These are phyloP conservation scores for Botrytis byssoidea DNA, from an alignment of 2,329 filamentous ascomycete genomes.

Conservation along the genomic window DNA sequence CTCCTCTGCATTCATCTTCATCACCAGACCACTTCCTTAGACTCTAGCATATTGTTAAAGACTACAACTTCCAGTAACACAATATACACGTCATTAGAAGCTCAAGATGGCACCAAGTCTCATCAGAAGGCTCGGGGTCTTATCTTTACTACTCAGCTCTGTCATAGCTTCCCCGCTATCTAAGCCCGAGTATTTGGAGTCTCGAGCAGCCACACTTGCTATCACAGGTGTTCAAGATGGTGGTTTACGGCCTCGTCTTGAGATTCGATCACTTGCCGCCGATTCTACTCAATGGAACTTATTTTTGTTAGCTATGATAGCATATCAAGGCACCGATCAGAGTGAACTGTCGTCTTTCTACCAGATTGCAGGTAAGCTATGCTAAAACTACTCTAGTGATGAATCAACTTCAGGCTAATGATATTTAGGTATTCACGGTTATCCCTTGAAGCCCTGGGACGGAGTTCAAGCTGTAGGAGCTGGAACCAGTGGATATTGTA, in stretches of 20 bases:
- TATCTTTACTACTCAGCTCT: conserved; percentile 1
- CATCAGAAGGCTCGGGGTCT: neutral
- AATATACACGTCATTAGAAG: neutral
- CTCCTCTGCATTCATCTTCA: neutral
- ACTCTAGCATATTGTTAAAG: neutral
- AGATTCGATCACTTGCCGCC: conserved; percentile 64
- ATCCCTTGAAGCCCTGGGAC: conserved; percentile 39
- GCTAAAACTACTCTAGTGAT: neutral
- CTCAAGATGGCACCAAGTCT: neutral
- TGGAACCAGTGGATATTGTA: conserved; percentile 78
- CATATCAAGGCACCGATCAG: conserved; percentile 63
- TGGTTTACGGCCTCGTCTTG: conserved; percentile 49
- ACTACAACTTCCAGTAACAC: neutral
- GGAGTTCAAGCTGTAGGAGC: conserved; percentile 1
- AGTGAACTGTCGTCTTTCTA: conserved; percentile 72
- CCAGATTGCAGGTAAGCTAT: conserved; percentile 63
- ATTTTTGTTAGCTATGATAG: conserved; percentile 68
- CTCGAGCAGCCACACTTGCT: conserved; percentile 10
- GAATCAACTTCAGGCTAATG: neutral
- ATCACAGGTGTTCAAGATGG: conserved; percentile 16
- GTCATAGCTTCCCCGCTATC: conserved; percentile 3
- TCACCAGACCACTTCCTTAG: neutral
- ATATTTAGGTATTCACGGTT: conserved; percentile 16
- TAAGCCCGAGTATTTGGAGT: neutral
- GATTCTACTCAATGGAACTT: conserved; percentile 66